Evolutionary conservation across 2,329 filamentous ascomycete species (phyloP).

Genomic region (Westerdykella aurantiaca): DNA sequence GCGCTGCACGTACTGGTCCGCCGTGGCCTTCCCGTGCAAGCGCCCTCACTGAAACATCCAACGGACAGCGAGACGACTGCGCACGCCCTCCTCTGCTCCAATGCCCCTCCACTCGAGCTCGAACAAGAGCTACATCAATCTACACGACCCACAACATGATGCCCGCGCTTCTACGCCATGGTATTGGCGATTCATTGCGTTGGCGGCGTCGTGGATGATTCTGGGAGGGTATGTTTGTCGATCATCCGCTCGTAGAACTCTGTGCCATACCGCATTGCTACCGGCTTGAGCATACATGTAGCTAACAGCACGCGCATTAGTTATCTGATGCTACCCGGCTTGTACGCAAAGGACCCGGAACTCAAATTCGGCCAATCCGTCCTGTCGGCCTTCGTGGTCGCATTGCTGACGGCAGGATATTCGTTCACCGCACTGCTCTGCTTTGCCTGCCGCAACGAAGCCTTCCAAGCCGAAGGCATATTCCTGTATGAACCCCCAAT

Average conservation of each 20-base stretch:
- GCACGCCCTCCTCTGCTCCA: slow-evolving; percentile 8
- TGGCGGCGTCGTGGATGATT: slow-evolving; percentile 44
- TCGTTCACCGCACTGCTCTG: slow-evolving; percentile 45
- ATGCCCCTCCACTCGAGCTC: slow-evolving; percentile 26
- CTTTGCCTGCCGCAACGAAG: slow-evolving; percentile 42
- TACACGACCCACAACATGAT: slow-evolving; percentile 14
- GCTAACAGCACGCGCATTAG: slow-evolving; percentile 18
- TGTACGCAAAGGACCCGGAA: slow-evolving; percentile 39
- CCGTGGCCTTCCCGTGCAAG: no score
- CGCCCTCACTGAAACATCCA: neutral
- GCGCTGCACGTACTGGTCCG: no score
- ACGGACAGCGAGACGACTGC: neutral
- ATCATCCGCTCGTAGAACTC: slow-evolving; percentile 33
- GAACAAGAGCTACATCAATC: slow-evolving; percentile 25
- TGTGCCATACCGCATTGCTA: slow-evolving; percentile 51
- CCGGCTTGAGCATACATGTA: slow-evolving; percentile 34
- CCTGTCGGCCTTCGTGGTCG: slow-evolving; percentile 43
- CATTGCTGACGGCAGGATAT: slow-evolving; percentile 45
- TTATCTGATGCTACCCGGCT: slow-evolving; percentile 46
- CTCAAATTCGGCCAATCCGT: slow-evolving; percentile 38
- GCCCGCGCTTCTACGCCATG: slow-evolving; percentile 32
- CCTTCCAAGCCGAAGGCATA: slow-evolving; percentile 45
- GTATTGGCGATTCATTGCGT: slow-evolving; percentile 46
- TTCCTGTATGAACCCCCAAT: slow-evolving; percentile 36
- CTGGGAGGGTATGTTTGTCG: slow-evolving; percentile 40